These are phyloP conservation scores for Penicillium sp. DNA, from an alignment of 2,329 filamentous ascomycete species.

Conservation along the genomic window DNA sequence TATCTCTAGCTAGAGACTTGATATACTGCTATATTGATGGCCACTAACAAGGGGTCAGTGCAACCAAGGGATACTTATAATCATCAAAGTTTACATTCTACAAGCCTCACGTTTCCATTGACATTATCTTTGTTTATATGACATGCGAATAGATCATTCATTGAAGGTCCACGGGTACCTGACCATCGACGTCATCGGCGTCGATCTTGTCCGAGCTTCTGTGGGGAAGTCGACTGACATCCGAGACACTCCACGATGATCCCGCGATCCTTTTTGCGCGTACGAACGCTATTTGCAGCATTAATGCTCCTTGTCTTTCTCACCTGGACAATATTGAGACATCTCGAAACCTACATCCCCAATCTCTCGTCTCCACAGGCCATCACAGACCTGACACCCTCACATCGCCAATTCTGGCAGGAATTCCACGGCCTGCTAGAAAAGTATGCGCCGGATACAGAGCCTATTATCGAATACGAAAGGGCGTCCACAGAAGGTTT, in stretches of 20 bases:
- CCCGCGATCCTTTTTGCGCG: slow-evolving; percentile 9
- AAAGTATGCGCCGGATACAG: slow-evolving; percentile 24
- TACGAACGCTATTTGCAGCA: slow-evolving; percentile 10
- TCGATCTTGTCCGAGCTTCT: background rate
- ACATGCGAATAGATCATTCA: background rate
- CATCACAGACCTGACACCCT: slow-evolving; percentile 5
- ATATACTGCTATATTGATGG: too few species aligned
- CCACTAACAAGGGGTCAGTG: background rate
- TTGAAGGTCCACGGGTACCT: background rate
- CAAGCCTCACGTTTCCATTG: background rate
- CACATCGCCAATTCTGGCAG: slow-evolving; percentile 26
- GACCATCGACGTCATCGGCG: background rate
- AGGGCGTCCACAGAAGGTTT: slow-evolving; percentile 23
- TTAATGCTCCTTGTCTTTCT: background rate
- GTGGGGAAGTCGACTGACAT: background rate
- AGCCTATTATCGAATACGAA: slow-evolving; percentile 22
- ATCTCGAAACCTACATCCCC: background rate
- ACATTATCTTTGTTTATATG: too few species aligned
- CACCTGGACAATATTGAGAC: slow-evolving; percentile 7
- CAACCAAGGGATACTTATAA: background rate
- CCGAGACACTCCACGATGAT: background rate
- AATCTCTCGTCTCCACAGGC: background rate
- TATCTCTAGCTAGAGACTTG: background rate
- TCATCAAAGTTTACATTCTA: background rate
- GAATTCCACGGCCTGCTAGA: slow-evolving; percentile 28